Percentiles rank a stretch among this genome's conserved stretches.
phyloP scores from a whole-genome alignment of 768 basidiomycete species.

The Paxillus ammoniavirescens region DNA sequence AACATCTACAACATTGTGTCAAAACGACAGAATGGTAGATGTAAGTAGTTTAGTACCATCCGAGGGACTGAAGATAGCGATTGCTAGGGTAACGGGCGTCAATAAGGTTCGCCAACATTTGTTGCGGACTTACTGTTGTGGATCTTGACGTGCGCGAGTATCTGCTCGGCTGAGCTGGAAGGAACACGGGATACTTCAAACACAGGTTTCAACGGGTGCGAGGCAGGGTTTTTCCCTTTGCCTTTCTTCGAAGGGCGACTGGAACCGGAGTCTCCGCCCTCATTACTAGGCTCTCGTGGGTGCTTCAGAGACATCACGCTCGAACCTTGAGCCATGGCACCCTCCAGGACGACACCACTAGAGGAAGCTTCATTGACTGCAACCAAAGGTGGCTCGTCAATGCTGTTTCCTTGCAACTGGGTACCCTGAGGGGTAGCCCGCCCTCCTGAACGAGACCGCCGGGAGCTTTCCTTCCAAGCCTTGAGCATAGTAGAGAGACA shows the following conservation, averaged over 20 bases:
- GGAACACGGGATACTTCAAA: not conserved
- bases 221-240: not conserved
- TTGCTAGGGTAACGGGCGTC: conserved; percentile 14
- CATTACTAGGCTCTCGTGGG: conserved; percentile 5
- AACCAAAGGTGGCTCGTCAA: conserved; percentile 24
- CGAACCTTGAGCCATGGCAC: conserved; percentile 10
- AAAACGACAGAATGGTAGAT: not conserved
- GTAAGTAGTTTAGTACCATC: conserved; percentile 13
- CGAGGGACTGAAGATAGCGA: conserved; percentile 14
- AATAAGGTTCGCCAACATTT: not conserved
- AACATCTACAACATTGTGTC: conserved; percentile 10
- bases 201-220: not conserved
- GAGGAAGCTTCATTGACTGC: conserved; percentile 14
- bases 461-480: conserved; percentile 20
- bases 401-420: conserved; percentile 28
- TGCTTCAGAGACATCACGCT: conserved; percentile 11
- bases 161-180: conserved; percentile 5
- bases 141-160: conserved; percentile 18
- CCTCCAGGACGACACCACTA: conserved; percentile 6
- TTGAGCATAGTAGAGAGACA: conserved; percentile 19
- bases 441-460: conserved; percentile 1
- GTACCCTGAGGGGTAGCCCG: conserved; percentile 18
- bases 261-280: conserved; percentile 2
- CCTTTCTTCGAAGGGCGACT: conserved; percentile 10
- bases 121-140: conserved; percentile 19